Percentiles rank a stretch among this genome's conserved stretches.
Conservation (phyloP, 257 asterid genomes). For the Cruciata laevipes region DNA sequence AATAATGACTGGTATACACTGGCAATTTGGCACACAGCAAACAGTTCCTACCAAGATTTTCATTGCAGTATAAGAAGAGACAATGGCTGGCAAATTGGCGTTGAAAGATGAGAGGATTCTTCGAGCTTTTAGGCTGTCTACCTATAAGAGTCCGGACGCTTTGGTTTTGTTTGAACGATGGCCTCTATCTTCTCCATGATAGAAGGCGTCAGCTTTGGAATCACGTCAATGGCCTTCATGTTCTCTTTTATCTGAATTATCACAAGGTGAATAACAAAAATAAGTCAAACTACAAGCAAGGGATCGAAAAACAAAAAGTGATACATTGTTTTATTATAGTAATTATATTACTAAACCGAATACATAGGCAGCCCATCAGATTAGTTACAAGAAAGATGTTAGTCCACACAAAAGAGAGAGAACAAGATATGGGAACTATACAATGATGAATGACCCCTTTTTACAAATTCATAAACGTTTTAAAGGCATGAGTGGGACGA, state of each 20-base stretch:
- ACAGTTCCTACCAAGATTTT: background rate
- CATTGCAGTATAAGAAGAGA: background rate
- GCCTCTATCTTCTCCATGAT: constrained; percentile 85
- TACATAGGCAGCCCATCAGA: background rate
- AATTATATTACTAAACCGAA: background rate
- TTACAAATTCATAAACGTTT: no score
- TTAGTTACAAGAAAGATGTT: background rate
- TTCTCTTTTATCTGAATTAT: constrained; percentile 69
- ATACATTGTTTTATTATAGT: background rate
- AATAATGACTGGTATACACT: background rate
- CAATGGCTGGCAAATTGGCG: background rate
- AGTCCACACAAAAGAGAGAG: no score
- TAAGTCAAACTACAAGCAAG: background rate
- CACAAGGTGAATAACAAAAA: background rate
- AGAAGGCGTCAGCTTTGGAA: constrained; percentile 72
- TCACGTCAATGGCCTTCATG: constrained; percentile 84
- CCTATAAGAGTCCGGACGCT: constrained; percentile 77
- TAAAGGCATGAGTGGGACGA: no score
- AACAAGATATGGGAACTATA: no score
- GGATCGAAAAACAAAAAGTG: background rate
- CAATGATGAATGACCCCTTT: no score
- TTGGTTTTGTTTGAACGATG: constrained; percentile 76
- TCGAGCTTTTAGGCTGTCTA: constrained; percentile 23
- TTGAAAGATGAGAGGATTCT: background rate
- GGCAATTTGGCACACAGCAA: background rate